Percentiles rank a stretch among this genome's conserved stretches.
These are phyloP conservation scores for Entomortierella parvispora DNA, from an alignment of 192 early-diverging fungal genomes.

Conservation along the genomic window DNA sequence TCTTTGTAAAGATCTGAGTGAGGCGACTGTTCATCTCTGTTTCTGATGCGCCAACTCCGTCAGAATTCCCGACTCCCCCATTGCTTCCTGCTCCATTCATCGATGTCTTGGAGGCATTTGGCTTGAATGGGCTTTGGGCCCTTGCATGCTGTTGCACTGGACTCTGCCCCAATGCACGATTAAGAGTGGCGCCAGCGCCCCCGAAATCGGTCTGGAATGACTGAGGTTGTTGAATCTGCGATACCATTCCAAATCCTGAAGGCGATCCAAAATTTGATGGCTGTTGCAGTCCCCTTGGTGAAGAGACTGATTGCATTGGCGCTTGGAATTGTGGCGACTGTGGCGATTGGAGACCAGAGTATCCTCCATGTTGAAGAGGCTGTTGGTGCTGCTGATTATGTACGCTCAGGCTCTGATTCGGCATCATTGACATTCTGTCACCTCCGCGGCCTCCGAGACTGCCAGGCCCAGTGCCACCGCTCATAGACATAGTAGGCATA, in stretches of 20 bases:
- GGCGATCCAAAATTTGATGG: constrained; percentile 19
- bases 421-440: constrained; percentile 25
- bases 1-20: constrained; percentile 77
- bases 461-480: no score
- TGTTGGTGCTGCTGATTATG: constrained; percentile 30
- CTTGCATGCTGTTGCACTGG: constrained; percentile 7
- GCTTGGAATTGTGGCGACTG: constrained; percentile 40
- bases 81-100: constrained; percentile 8
- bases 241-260: constrained; percentile 11
- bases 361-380: neutral
- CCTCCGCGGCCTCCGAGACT: neutral
- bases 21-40: constrained; percentile 73
- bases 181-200: constrained; percentile 20
- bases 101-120: constrained; percentile 9
- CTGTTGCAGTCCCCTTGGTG: constrained; percentile 17
- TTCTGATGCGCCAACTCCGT: constrained; percentile 51
- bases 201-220: constrained; percentile 10
- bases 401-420: constrained; percentile 36
- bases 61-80: constrained; percentile 11
- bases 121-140: neutral
- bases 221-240: neutral
- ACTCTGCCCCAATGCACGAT: constrained; percentile 22
- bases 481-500: constrained; percentile 4
- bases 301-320: constrained; percentile 6
- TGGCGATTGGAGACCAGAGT: constrained; percentile 13